Percentiles rank a stretch among this genome's conserved stretches.
Conservation (phyloP, 2,329 filamentous ascomycete genomes). For the Waltergamsia citrina region DNA sequence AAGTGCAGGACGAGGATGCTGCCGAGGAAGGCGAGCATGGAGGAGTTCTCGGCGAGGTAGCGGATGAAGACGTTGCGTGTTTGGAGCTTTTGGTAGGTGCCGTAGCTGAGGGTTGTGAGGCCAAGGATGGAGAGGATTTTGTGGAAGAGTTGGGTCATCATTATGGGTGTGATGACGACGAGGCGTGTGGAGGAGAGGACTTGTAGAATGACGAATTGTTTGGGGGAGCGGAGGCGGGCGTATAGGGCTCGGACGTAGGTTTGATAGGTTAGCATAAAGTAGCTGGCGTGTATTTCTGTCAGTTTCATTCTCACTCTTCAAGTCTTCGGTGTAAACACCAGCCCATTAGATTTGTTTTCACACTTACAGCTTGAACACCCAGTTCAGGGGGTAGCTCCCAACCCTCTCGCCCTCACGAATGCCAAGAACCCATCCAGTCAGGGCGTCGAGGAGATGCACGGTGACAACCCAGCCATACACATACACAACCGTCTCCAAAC, state of each 20-base stretch:
- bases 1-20: conserved; percentile 58
- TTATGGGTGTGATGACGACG: conserved; percentile 53
- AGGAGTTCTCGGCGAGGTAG: conserved; percentile 57
- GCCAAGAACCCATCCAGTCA: conserved; percentile 59
- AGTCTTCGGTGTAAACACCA: too few relatives aligned
- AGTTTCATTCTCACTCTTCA: too few relatives aligned
- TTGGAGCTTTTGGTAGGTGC: conserved; percentile 56
- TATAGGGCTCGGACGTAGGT: conserved; percentile 62
- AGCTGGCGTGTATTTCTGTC: conserved; percentile 32
- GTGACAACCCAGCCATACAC: conserved; percentile 63
- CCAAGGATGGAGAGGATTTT: conserved; percentile 41
- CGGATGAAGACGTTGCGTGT: conserved; percentile 59
- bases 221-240: conserved; percentile 54
- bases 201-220: conserved; percentile 57
- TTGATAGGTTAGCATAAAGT: conserved; percentile 62
- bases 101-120: conserved; percentile 50
- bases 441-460: conserved; percentile 53
- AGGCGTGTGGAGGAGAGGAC: conserved; percentile 52
- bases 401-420: conserved; percentile 57
- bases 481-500: conserved; percentile 57
- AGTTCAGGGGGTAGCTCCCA: conserved; percentile 60
- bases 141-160: conserved; percentile 52
- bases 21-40: conserved; percentile 59
- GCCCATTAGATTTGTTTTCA: too few relatives aligned
- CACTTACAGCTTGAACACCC: conserved; percentile 57